Base-by-base conservation (phyloP, 805 yeast species). In the Yamadazyma takamatsuzukensis region DNA sequence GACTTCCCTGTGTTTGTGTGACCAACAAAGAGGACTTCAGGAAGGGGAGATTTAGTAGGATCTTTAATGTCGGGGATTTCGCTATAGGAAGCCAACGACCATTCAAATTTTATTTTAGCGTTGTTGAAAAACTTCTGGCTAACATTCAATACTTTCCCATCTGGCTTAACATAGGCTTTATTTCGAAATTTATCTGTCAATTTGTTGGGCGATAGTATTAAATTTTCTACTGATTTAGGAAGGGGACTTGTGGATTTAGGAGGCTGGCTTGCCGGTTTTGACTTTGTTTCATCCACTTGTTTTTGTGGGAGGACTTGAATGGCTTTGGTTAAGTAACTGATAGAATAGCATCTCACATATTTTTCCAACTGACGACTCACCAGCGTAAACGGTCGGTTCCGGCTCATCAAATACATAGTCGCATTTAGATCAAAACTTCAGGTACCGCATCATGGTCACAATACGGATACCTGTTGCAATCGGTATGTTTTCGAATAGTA, bases 1-100 rank as follows among this genome's bases (percentile, higher is more conserved):
- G 95, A 84, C 51, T 88, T 88, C 0, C 96, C 97, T 6, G 81
- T 88, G 46, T 88, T 88, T 29, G 94, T 81, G 41, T 85, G 74
- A 0, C 97, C 96, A 27, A 88, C 45, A 29, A 88, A 68, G 3
- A 82, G 62, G 4, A 87, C 74, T 48, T 87, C 96, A 0, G 96
- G 95, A 5, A 65, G 46, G 11, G 57, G 54, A 37, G 14, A 39
- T 44, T 9, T 3, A 36, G 27, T 13, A 51, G 39, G 3, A 30
- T 42, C 60, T 35, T 57, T 57, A 25, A 76, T 70, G 21, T 77
- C 81, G 0, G 87, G 90, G 4, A 82, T 75, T 14, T 76, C 72
- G 9, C 57, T 43, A 39, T 72, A 79, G 5, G 60, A 52, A 5
- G 67, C 70, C 14, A 73, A 61, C 11, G 81, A 70, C 87, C 88